These are phyloP conservation scores for Gelatoporia subvermispora DNA, from an alignment of 768 basidiomycete species.

Conservation along the genomic window DNA sequence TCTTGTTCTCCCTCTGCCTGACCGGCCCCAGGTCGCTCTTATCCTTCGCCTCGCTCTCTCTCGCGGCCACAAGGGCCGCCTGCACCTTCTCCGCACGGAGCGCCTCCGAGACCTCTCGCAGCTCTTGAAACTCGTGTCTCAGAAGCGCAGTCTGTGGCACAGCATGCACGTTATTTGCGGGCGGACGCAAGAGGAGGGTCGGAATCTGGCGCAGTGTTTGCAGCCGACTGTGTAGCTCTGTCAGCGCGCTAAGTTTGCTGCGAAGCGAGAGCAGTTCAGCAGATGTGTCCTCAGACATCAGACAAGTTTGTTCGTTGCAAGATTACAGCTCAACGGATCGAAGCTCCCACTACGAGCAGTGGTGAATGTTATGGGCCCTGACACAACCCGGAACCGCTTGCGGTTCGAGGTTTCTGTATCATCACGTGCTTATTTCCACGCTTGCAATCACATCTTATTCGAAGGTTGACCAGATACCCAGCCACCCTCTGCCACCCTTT, in stretches of 20 bases:
- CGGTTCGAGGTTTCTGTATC: too few species aligned
- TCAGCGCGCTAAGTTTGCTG: constrained; percentile 40
- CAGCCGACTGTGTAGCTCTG: constrained; percentile 41
- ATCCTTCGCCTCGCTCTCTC: constrained; percentile 51
- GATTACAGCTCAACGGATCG: too few species aligned
- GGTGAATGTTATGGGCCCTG: too few species aligned
- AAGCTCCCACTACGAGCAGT: too few species aligned
- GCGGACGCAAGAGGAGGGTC: constrained; percentile 36
- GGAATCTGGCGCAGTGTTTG: constrained; percentile 44
- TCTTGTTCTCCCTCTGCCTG: constrained; percentile 46
- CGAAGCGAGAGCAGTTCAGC: constrained; percentile 8
- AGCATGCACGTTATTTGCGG: constrained; percentile 25
- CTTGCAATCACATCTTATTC: too few species aligned
- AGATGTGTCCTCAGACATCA: not conserved
- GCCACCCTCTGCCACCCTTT: too few species aligned
- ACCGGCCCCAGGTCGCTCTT: constrained; percentile 41
- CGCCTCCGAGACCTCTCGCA: constrained; percentile 43
- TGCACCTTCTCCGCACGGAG: constrained; percentile 51
- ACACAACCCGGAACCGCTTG: too few species aligned
- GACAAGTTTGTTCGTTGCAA: too few species aligned
- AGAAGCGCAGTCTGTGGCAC: constrained; percentile 17
- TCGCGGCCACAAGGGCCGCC: constrained; percentile 50
- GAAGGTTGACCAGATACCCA: too few species aligned
- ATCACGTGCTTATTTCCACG: too few species aligned
- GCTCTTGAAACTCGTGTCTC: constrained; percentile 38